Conservation (phyloP, 306 rosid species). For the Oxytropis ochrocephala region DNA sequence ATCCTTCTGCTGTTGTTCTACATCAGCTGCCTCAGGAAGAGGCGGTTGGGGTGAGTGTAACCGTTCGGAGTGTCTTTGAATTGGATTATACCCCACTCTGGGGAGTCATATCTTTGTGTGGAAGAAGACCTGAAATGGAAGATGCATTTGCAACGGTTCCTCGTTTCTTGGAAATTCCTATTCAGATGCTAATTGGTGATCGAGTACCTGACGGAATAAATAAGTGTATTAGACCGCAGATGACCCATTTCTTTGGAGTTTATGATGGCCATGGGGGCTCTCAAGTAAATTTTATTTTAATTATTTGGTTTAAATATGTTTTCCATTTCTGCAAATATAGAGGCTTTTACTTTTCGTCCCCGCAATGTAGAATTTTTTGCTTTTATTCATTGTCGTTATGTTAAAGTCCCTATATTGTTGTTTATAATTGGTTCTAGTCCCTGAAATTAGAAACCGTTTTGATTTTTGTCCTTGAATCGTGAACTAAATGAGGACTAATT, state of each 20-base stretch:
- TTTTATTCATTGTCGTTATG: no score
- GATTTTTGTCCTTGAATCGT: no score
- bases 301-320: neutral
- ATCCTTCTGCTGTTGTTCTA: conserved; percentile 36
- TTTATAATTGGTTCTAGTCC: no score
- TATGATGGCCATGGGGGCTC: conserved; percentile 95
- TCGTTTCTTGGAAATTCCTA: conserved; percentile 55
- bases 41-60: conserved; percentile 31
- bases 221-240: conserved; percentile 52
- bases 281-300: conserved; percentile 45
- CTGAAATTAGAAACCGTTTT: no score
- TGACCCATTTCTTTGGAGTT: conserved; percentile 76
- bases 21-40: conserved; percentile 56
- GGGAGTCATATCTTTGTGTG: conserved; percentile 71
- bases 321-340: no score
- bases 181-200: conserved; percentile 68
- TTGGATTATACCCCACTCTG: conserved; percentile 76
- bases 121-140: conserved; percentile 97
- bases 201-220: conserved; percentile 49
- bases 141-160: conserved; percentile 71
- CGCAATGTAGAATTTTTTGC: no score
- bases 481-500: no score
- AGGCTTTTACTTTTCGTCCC: no score
- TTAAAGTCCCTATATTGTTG: no score
- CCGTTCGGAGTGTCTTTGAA: conserved; percentile 77